Conservation (phyloP, 176 grass and related monocot species). For the Oryza meridionalis region DNA sequence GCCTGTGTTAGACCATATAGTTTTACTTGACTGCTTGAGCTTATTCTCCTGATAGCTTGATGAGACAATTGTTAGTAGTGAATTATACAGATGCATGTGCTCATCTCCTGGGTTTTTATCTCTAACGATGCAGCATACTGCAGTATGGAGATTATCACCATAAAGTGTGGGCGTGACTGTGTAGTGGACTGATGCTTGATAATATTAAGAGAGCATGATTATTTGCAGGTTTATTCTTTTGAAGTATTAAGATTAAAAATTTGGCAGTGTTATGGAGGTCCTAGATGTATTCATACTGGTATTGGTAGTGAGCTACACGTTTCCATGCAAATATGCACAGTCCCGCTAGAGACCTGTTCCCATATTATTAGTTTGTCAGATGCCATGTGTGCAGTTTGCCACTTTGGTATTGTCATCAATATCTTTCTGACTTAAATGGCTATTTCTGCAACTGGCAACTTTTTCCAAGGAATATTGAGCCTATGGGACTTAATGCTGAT, state of each 20-base stretch:
- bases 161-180: no score
- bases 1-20: background rate
- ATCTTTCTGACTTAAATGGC: background rate
- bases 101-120: background rate
- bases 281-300: no score
- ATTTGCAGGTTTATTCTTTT: no score
- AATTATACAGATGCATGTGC: conserved; percentile 9
- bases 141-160: no score
- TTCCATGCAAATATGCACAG: no score
- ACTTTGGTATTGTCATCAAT: no score
- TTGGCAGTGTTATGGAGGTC: no score
- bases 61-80: background rate
- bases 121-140: background rate
- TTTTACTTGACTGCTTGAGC: background rate
- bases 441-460: background rate
- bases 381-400: background rate
- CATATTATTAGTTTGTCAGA: background rate
- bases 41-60: conserved; percentile 12
- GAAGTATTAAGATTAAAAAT: no score
- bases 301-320: no score
- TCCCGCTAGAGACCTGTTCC: no score
- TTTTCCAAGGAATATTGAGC: conserved; percentile 10
- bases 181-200: no score
- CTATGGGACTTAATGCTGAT: background rate
- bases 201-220: no score